Percentiles rank a stretch among this genome's conserved stretches.
Evolutionary conservation across 768 basidiomycete species (phyloP).

Genomic region (Hygrophorus russula): DNA sequence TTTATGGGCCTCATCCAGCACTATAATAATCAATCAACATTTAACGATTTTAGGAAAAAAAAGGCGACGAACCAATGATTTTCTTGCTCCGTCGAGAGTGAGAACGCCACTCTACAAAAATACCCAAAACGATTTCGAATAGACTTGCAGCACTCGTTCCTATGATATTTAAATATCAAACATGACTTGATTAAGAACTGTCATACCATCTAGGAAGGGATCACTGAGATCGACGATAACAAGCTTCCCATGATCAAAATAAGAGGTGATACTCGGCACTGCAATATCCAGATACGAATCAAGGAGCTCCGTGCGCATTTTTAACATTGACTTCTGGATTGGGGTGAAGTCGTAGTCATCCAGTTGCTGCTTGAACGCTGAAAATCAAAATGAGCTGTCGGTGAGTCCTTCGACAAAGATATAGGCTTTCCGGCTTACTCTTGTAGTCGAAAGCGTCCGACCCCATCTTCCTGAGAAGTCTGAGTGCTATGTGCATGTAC

Average conservation of each 20-base stretch:
- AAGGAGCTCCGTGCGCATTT: conserved; percentile 36
- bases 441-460: conserved; percentile 1
- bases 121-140: conserved; percentile 32
- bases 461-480: conserved; percentile 6
- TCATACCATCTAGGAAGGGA: conserved; percentile 37
- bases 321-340: conserved; percentile 25
- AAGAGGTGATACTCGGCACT: conserved; percentile 6
- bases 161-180: conserved; percentile 1
- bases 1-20: conserved; percentile 47
- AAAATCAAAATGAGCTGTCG: conserved; percentile 15
- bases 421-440: background rate
- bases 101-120: conserved; percentile 10
- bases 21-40: conserved; percentile 4
- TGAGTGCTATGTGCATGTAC: conserved; percentile 10
- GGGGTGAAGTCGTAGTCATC: conserved; percentile 27
- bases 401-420: conserved; percentile 12
- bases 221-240: conserved; percentile 43
- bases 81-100: conserved; percentile 6
- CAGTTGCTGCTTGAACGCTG: conserved; percentile 26
- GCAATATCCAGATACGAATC: conserved; percentile 27
- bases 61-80: conserved; percentile 7
- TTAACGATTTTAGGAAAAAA: background rate
- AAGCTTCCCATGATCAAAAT: conserved; percentile 31
- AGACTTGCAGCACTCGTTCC: conserved; percentile 14
- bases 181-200: conserved; percentile 5